Conservation (phyloP, 257 asterid species). For the Solanum medicagineum region DNA sequence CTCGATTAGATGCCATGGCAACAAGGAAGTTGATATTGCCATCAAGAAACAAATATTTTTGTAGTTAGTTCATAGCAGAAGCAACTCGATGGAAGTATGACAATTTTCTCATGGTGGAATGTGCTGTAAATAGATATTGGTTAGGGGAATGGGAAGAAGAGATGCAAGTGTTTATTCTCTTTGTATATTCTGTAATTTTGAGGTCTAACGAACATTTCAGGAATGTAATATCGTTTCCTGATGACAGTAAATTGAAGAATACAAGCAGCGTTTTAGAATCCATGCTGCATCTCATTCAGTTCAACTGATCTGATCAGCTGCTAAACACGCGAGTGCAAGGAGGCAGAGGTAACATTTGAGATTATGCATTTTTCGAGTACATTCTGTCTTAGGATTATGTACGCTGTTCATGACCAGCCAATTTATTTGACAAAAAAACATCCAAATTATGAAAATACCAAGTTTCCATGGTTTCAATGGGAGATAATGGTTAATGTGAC, state of each 20-base stretch:
- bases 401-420: background rate
- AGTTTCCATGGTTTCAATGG: background rate
- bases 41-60: slow-evolving; percentile 8
- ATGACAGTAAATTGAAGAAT: background rate
- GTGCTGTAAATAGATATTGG: slow-evolving; percentile 10
- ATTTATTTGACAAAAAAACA: background rate
- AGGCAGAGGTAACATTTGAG: background rate
- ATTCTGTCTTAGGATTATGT: background rate
- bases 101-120: background rate
- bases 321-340: background rate
- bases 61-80: slow-evolving; percentile 4
- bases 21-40: background rate
- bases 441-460: background rate
- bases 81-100: slow-evolving; percentile 3
- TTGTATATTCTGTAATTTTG: slow-evolving; percentile 9
- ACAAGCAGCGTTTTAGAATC: background rate
- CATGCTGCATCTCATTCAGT: background rate
- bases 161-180: background rate
- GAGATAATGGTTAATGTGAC: background rate
- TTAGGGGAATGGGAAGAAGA: background rate
- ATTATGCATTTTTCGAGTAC: background rate
- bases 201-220: background rate
- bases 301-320: background rate
- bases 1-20: background rate
- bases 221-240: background rate